A percentile compares a stretch with the other conserved stretches of the same genome.
phyloP scores from a whole-genome alignment of 2,329 filamentous ascomycete genomes.

The Ophiocordyceps polyrhachis-furcata region DNA sequence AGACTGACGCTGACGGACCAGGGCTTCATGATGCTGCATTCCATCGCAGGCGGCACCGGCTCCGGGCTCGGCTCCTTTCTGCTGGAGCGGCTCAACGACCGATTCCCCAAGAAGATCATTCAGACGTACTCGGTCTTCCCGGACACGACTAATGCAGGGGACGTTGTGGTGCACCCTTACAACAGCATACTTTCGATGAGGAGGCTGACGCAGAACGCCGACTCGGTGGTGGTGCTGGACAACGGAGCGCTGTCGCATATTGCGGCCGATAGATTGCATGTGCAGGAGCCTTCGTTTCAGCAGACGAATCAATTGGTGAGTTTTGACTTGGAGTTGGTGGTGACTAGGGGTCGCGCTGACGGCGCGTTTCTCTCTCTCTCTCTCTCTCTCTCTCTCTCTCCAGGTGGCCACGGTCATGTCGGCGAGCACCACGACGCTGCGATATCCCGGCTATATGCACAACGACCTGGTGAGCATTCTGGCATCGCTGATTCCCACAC shows the following conservation, averaged over 20 bases:
- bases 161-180: constrained; percentile 96
- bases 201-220: constrained; percentile 82
- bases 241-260: constrained; percentile 89
- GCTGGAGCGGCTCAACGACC: constrained; percentile 86
- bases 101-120: constrained; percentile 97
- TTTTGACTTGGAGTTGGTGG: not conserved
- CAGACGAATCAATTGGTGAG: constrained; percentile 87
- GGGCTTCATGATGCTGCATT: constrained; percentile 98
- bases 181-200: constrained; percentile 90
- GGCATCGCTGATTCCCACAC: constrained; percentile 87
- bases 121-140: constrained; percentile 98
- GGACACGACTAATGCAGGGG: constrained; percentile 67
- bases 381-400: too few species aligned
- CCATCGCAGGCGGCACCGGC: constrained; percentile 90
- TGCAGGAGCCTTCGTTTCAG: constrained; percentile 88
- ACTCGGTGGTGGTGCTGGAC: constrained; percentile 92
- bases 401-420: constrained; percentile 94
- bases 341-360: not conserved
- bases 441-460: constrained; percentile 99
- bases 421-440: constrained; percentile 84
- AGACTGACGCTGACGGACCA: not conserved
- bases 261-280: constrained; percentile 81
- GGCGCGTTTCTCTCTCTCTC: not conserved
- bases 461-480: constrained; percentile 96
- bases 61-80: constrained; percentile 92